A percentile compares a stretch with the other conserved stretches of the same genome.
These are phyloP conservation scores for Pythium plurisporium DNA, from an alignment of 352 stramenopile genomes.

Conservation along the genomic window DNA sequence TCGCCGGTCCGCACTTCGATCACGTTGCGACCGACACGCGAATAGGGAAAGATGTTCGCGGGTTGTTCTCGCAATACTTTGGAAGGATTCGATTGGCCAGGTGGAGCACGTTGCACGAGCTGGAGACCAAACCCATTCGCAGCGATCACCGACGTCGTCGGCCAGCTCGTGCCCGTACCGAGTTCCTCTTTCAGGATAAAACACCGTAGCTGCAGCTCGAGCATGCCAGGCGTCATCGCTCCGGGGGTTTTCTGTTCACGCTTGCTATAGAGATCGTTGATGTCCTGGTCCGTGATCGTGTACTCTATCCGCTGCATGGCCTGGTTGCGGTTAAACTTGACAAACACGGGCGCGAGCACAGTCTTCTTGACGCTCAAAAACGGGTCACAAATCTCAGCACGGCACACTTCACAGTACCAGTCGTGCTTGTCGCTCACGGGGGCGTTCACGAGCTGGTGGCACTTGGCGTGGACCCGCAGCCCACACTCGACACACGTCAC, in stretches of 20 bases:
- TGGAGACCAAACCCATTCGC: slow-evolving; percentile 72
- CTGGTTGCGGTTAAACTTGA: slow-evolving; percentile 54
- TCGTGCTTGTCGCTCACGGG: slow-evolving; percentile 25
- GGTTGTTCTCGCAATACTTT: slow-evolving; percentile 79
- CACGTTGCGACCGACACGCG: slow-evolving; percentile 63
- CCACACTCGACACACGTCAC: slow-evolving; percentile 49
- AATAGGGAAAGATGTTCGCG: slow-evolving; percentile 67
- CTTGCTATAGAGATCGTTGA: slow-evolving; percentile 65
- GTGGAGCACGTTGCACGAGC: slow-evolving; percentile 61
- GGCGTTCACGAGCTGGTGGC: slow-evolving; percentile 57
- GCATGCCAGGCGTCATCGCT: slow-evolving; percentile 35
- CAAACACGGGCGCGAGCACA: slow-evolving; percentile 45
- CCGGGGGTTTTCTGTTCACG: slow-evolving; percentile 36
- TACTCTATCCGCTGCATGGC: slow-evolving; percentile 60
- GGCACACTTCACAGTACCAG: slow-evolving; percentile 76
- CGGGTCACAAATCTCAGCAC: slow-evolving; percentile 62
- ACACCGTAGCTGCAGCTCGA: slow-evolving; percentile 78
- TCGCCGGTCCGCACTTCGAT: slow-evolving; percentile 70
- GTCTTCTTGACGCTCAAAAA: slow-evolving; percentile 64
- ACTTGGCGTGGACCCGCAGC: slow-evolving; percentile 71
- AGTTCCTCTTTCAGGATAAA: slow-evolving; percentile 74
- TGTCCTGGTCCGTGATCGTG: slow-evolving; percentile 60
- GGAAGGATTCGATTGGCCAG: slow-evolving; percentile 70
- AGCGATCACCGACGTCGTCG: slow-evolving; percentile 51
- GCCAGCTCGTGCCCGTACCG: slow-evolving; percentile 67